Base-by-base conservation (phyloP, 2,329 filamentous ascomycete species). In the Tolypocladium tundrense region DNA sequence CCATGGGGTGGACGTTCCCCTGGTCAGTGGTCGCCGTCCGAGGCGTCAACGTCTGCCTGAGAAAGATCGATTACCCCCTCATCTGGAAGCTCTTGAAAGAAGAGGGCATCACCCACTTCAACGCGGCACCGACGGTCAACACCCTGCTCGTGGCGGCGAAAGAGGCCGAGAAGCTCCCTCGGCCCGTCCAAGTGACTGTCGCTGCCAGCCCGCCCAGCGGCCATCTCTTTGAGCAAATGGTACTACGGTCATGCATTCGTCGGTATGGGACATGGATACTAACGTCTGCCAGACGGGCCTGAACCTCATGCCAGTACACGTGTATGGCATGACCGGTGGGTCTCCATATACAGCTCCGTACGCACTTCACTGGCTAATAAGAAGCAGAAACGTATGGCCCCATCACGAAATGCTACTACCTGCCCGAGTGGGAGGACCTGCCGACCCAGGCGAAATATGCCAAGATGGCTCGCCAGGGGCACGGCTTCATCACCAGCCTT, bases 121-220 rank as follows among this genome's bases (percentile, higher is more conserved):
- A 93, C 68, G 93, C 93, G 1, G 94, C 93, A 0, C 94, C 94
- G 0, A 99, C 94, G 0, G 94, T 99, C 56, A 97, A 97, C 71
- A 99, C 93, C 0, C 76, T 97, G 1, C 83, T 99, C 3, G 96
- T 94, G 68, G 88, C 88, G 14, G 82, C 89, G 3, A 80, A 86
- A 45, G 87, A 91, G 70, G 93, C 94, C 2, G 82, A 81, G 63
- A 81, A 73, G 53, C 78, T 99, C 1, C 77, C 85, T 0, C 74
- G 84, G 1, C 83, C 86, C 0, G 91, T 97, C 11, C 81, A 85
- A 19, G 94, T 99, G 7, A 96, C 92, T 0, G 94, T 99, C 3
- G 94, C 94, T 3, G 94, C 93, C 2, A 92, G 87, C 59, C 94
- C 94, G 5, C 94, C 94, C 0, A 92, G 89, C 0, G 88, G 88